Evolutionary conservation across 768 basidiomycete species (phyloP), one percentile per base, ranked within the genome.

Genomic region (Neoboletus magnificus): DNA sequence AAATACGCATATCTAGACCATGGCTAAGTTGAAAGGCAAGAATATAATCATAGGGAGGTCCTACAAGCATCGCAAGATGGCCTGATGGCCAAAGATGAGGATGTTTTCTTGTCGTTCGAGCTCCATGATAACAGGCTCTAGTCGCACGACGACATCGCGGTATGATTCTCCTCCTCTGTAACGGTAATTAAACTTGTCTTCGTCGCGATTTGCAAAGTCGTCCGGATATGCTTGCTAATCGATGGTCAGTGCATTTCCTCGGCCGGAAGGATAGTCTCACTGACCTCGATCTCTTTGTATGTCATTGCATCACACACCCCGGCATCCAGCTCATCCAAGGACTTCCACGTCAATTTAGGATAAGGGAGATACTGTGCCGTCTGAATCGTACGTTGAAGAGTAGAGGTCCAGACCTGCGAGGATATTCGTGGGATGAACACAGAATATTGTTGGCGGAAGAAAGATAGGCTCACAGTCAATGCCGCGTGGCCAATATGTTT

Each of bases 271-370:
- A 48, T n/a, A 23, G 37, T 27, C 52, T 32, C 47, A 65, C 75
- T 35, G 53, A 91, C 95, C 80, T 95, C 95, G 55, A 99, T 98
- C 79, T 98, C 96, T 76, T 93, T 88, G 63, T 99, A 99, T 5
- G 97, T 98, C 97, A 99, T 98, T 16, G 89, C 97, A 72, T 99
- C 97, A 66, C 97, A 99, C 33, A 99, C 97, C 25, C 97, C 97
- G 9, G 97, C 97, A 70, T 99, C 97, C 25, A 99, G 79, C 72
- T 99, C 97, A 65, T 99, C 97, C 50, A 99, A 75, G 2, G 93
- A 93, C 71, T 99, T 99, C 97, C 97, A 99, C 4, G 96, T 98
- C 59, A 98, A 76, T 64, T 98, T 97, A 44, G 86, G 79, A 67
- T 93, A 98, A 1, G 89, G 85, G 18, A 99, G 77, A 58, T 81